Percentiles rank a stretch among this genome's conserved stretches.
Conservation (phyloP, 2,329 filamentous ascomycete genomes). For the Ambrosiella cleistominuta region DNA sequence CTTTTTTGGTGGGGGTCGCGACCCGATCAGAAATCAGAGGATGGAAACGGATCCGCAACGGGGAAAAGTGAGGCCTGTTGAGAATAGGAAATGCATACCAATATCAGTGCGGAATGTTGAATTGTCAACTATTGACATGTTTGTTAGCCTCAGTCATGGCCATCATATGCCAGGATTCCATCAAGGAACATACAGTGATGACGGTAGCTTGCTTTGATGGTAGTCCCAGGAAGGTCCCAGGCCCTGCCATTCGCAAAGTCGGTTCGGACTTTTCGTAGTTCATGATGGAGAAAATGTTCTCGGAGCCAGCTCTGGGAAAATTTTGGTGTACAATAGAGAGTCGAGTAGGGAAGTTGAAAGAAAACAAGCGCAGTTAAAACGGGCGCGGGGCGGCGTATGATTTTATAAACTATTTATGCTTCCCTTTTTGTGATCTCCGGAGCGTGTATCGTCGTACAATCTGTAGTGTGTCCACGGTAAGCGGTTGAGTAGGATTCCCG, state of each 20-base stretch:
- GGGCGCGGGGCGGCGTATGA: no score
- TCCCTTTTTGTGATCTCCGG: no score
- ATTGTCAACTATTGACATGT: conserved; percentile 43
- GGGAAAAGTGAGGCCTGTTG: not conserved
- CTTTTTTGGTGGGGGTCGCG: not conserved
- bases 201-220: conserved; percentile 11
- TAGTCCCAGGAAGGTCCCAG: conserved; percentile 10
- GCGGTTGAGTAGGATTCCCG: not conserved
- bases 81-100: conserved; percentile 28
- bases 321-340: not conserved
- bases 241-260: conserved; percentile 1
- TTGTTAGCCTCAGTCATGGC: not conserved
- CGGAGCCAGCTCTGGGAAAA: not conserved
- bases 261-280: conserved; percentile 9
- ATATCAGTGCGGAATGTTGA: conserved; percentile 57
- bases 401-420: no score
- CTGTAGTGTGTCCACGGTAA: no score
- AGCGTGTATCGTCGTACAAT: no score
- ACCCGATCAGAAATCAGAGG: not conserved
- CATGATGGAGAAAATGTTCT: conserved; percentile 2
- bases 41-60: not conserved
- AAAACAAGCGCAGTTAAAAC: no score
- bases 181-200: conserved; percentile 6
- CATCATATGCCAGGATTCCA: not conserved
- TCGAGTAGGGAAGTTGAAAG: no score